Conservation (phyloP, 2,329 filamentous ascomycete genomes). For the Tolypocladium nubicola region DNA sequence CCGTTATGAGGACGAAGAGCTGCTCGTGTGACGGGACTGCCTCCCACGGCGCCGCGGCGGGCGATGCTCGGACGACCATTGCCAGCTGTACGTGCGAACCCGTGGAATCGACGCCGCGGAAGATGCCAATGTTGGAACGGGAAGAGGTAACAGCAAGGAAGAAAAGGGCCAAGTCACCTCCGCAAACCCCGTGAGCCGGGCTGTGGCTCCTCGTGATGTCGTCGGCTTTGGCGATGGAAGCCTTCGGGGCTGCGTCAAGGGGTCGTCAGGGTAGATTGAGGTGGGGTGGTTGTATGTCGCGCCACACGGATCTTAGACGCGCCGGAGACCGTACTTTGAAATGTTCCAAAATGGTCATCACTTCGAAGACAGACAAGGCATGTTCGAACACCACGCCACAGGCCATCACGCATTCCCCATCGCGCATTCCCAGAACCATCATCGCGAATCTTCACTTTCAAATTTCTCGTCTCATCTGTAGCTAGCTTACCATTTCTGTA, state of each 20-base stretch:
- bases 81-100: neutral
- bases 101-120: neutral
- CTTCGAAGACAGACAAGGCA: neutral
- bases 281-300: neutral
- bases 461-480: neutral
- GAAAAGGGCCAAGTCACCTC: neutral
- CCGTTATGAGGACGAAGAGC: conserved; percentile 64
- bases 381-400: no score
- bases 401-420: no score
- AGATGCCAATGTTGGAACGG: neutral
- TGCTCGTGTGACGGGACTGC: conserved; percentile 28
- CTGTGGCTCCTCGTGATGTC: neutral
- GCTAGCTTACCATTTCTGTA: neutral
- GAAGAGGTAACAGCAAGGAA: neutral
- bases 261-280: neutral
- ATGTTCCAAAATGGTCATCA: neutral
- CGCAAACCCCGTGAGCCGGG: neutral
- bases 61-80: conserved; percentile 2
- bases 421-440: no score
- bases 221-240: neutral
- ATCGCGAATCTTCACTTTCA: neutral
- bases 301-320: neutral
- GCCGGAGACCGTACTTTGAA: neutral
- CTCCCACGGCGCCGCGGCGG: conserved; percentile 23
- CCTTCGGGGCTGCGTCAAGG: neutral